Base-by-base conservation (phyloP, 257 asterid genomes). In the Plantago ovata region DNA sequence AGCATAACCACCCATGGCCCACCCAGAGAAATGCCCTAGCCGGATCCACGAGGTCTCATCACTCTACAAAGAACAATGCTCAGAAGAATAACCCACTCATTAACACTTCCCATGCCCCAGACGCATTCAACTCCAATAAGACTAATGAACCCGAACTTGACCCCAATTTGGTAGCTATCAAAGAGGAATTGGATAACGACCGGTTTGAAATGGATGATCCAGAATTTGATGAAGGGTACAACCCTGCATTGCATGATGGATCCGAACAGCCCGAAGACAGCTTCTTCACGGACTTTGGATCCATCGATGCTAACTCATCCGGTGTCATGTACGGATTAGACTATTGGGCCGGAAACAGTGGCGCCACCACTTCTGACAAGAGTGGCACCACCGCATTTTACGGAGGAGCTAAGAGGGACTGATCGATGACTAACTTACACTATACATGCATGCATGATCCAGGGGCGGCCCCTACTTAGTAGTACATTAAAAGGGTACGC, bases 1-100 rank as follows among this genome's bases (percentile, higher is more conserved):
- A 88, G 79, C 98, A 92, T 38, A 92, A 92, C 66, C 98, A 92
- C 50, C 95, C 97, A 1, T 88, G 97, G 98, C 98, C 98, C 2
- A 89, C 95, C 0, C 97, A 92, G 41, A 55, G 96, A 65, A 92
- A 92, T 63, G 95, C 96, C 53, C 90, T 92, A 0, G 95, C 96
- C 7, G 96, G 98, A 32, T 92, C 96, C 49, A 82, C 98, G 0
- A 53, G 96, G 62, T 63, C 84, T 36, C 61, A 38, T 19, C 91
- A 78, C 61, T 76, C 84, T 19, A 55, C 81, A 64, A 83, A 78
- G 36, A 58, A 32, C 69, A 46, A 19, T 10, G 11, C 75, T 2
- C 72, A 21, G 76, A 68, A 42, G 67, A 57, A 16, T 4, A 14
- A 14, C 12, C 49, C 21, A 49, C 43, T 12, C 36, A 28, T 28